phyloP scores from a whole-genome alignment of 2,329 filamentous ascomycete genomes.

The Westerdykella ornata region DNA sequence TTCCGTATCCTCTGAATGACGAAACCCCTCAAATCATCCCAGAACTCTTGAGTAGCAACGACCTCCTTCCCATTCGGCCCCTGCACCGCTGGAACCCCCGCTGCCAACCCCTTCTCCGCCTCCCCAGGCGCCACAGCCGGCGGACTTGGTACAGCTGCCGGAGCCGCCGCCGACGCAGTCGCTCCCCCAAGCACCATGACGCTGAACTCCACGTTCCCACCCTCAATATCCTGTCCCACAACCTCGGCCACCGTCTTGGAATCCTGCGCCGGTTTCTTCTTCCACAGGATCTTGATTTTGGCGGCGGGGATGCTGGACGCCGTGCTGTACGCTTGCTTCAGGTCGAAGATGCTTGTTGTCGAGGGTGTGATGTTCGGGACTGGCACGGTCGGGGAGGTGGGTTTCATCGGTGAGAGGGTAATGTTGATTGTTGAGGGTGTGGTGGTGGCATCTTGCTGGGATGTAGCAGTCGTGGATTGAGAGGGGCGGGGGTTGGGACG shows the following conservation, averaged over 20 bases:
- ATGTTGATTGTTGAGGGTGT: constrained; percentile 44
- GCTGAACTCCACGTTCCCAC: constrained; percentile 61
- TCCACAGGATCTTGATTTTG: constrained; percentile 79
- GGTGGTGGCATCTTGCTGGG: constrained; percentile 4
- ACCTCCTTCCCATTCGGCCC: constrained; percentile 54
- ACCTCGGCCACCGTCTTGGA: constrained; percentile 71
- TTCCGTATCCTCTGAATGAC: constrained; percentile 72
- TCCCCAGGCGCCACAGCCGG: constrained; percentile 50
- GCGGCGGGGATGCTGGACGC: constrained; percentile 53
- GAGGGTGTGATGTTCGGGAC: constrained; percentile 55
- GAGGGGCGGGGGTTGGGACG: constrained; percentile 34
- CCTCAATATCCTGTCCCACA: constrained; percentile 48
- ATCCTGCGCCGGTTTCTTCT: constrained; percentile 79
- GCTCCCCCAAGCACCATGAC: constrained; percentile 76
- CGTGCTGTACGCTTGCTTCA: constrained; percentile 63
- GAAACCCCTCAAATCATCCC: constrained; percentile 77
- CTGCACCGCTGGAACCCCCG: constrained; percentile 40
- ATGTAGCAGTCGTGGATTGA: constrained; percentile 41
- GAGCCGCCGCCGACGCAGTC: constrained; percentile 38
- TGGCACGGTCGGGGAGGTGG: constrained; percentile 55
- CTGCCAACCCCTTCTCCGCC: constrained; percentile 39
- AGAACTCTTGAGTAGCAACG: constrained; percentile 69
- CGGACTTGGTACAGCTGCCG: constrained; percentile 43
- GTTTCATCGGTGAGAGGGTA: constrained; percentile 65
- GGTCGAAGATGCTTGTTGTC: constrained; percentile 67